A percentile compares a stretch with the other conserved stretches of the same genome.
phyloP scores from a whole-genome alignment of 2,329 filamentous ascomycete genomes.

The Phialophora verrucosa region DNA sequence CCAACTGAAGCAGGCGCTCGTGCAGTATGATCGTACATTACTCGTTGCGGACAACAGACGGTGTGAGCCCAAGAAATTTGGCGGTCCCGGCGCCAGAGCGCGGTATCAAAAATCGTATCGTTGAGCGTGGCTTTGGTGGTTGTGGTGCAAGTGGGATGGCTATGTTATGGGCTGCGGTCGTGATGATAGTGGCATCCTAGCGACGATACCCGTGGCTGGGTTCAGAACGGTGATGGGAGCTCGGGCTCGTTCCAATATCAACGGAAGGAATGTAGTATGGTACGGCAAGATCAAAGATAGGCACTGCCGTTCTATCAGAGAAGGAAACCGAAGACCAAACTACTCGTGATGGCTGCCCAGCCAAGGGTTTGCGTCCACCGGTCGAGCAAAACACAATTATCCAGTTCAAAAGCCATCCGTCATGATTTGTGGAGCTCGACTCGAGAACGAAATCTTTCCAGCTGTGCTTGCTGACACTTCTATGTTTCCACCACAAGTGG shows the following conservation, averaged over 20 bases:
- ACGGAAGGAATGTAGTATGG: slow-evolving; percentile 13
- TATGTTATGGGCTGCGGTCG: neutral
- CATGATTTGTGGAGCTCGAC: neutral
- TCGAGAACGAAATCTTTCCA: neutral
- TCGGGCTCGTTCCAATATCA: slow-evolving; percentile 2
- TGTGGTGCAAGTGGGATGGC: slow-evolving; percentile 3
- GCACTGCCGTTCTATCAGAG: neutral
- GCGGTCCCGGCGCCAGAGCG: slow-evolving; percentile 84
- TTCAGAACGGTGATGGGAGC: neutral
- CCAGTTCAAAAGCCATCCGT: slow-evolving; percentile 10
- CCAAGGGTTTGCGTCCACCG: slow-evolving; percentile 4
- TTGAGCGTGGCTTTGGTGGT: slow-evolving; percentile 62
- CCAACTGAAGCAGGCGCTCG: slow-evolving; percentile 95
- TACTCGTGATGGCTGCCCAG: slow-evolving; percentile 7
- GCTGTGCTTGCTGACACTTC: neutral
- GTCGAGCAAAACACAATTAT: slow-evolving; percentile 19
- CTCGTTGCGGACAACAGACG: slow-evolving; percentile 99
- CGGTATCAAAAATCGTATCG: slow-evolving; percentile 99
- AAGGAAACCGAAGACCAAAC: slow-evolving; percentile 7
- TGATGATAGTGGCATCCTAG: neutral
- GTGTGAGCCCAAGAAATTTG: slow-evolving; percentile 96
- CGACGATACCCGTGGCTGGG: neutral
- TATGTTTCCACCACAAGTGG: slow-evolving; percentile 62
- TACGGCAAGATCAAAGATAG: slow-evolving; percentile 13
- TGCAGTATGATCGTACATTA: slow-evolving; percentile 94